Evolutionary conservation across 2,329 filamentous ascomycete species (phyloP).

Genomic region (Bipolaris bicolor): DNA sequence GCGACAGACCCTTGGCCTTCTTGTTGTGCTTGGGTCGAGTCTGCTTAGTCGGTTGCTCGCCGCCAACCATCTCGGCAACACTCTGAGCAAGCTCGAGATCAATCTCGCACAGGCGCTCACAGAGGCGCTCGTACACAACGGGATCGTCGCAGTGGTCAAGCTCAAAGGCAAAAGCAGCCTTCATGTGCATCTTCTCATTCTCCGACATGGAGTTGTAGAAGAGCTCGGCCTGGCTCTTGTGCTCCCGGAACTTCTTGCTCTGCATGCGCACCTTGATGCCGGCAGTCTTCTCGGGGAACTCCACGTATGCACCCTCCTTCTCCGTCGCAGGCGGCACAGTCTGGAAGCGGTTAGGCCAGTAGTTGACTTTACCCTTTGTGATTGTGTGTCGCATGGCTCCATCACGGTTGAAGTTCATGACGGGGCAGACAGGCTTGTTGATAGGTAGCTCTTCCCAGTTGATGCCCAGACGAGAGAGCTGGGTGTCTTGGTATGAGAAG

Average conservation of each 20-base stretch:
- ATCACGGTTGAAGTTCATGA: conserved; percentile 79
- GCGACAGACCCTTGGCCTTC: conserved; percentile 70
- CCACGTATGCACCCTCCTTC: conserved; percentile 70
- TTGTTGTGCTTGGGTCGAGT: conserved; percentile 67
- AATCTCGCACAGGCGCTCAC: conserved; percentile 72
- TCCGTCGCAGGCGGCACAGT: conserved; percentile 66
- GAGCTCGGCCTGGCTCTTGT: conserved; percentile 77
- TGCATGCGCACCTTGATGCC: conserved; percentile 74
- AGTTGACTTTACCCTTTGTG: conserved; percentile 74
- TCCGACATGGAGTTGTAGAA: conserved; percentile 80
- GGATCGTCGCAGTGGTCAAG: conserved; percentile 83
- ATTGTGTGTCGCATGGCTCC: conserved; percentile 76
- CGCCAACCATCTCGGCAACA: conserved; percentile 74
- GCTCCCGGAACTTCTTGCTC: conserved; percentile 77
- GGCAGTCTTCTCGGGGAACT: conserved; percentile 68
- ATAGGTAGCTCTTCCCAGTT: conserved; percentile 82
- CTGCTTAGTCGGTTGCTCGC: conserved; percentile 61
- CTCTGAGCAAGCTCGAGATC: conserved; percentile 71
- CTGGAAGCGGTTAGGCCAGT: conserved; percentile 77
- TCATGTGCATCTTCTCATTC: conserved; percentile 69
- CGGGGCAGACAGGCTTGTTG: conserved; percentile 75
- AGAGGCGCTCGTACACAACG: conserved; percentile 74
- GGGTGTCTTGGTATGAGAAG: conserved; percentile 70
- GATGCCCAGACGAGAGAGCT: conserved; percentile 71
- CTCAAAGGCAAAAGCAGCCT: conserved; percentile 69